Percentiles rank a stretch among this genome's conserved stretches.
Conservation (phyloP, 1,284 basidiomycete species). For the Sporisorium sorghi region DNA sequence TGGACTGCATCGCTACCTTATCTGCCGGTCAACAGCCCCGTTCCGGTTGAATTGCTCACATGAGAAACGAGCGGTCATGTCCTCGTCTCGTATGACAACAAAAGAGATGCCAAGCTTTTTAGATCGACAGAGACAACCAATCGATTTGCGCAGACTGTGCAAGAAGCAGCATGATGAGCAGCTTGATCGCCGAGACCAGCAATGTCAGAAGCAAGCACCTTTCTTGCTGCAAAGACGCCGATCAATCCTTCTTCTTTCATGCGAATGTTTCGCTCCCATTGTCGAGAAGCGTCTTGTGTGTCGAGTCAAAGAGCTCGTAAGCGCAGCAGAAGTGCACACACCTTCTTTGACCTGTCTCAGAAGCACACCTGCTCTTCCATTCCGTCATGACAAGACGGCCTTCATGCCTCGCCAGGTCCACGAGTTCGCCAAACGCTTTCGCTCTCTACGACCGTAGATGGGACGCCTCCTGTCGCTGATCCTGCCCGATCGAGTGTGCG, state of each 20-base stretch:
- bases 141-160: slow-evolving; percentile 1
- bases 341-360: too few species aligned
- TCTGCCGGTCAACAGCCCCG: background rate
- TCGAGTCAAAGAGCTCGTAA: too few species aligned
- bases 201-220: background rate
- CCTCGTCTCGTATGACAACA: too few species aligned
- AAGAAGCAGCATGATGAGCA: slow-evolving; percentile 2
- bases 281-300: too few species aligned
- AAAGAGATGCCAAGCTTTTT: slow-evolving; percentile 9
- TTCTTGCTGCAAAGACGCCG: background rate
- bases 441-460: background rate
- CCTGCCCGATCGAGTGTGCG: background rate
- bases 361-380: too few species aligned
- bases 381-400: too few species aligned
- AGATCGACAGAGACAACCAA: slow-evolving; percentile 2
- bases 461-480: background rate
- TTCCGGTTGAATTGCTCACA: too few species aligned
- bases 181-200: background rate
- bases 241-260: background rate
- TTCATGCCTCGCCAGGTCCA: background rate
- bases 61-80: background rate
- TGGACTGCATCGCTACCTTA: background rate
- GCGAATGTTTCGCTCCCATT: too few species aligned
- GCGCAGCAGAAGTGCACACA: too few species aligned
- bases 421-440: background rate